Conservation (phyloP, 805 yeast species). For the Zygoascus bituminiphila region DNA sequence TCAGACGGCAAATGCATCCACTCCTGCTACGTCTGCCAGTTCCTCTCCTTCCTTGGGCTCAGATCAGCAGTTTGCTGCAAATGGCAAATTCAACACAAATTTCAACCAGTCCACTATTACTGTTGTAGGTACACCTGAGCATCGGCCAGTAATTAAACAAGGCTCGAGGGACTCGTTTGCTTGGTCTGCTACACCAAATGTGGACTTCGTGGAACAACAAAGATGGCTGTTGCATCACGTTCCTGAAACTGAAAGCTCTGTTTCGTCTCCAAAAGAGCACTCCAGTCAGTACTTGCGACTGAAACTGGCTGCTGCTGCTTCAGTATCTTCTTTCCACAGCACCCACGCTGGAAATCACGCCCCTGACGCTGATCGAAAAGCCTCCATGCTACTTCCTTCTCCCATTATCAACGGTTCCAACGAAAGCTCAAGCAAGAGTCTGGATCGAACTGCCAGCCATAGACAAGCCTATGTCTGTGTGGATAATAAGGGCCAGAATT, state of each 20-base stretch:
- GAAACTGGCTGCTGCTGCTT: not conserved
- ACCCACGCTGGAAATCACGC: not conserved
- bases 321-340: not conserved
- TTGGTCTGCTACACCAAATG: slow-evolving; percentile 16
- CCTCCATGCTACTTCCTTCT: slow-evolving; percentile 7
- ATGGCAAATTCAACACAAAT: not conserved
- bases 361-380: slow-evolving; percentile 2
- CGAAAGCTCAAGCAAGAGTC: not conserved
- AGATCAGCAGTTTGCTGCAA: not conserved
- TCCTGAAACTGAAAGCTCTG: not conserved
- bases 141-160: slow-evolving; percentile 6
- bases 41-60: not conserved
- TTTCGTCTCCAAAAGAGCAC: not conserved
- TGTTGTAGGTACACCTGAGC: not conserved
- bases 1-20: not conserved
- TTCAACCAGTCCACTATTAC: not conserved
- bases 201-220: slow-evolving; percentile 23
- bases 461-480: not conserved
- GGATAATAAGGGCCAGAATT: not conserved
- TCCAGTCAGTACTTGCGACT: not conserved
- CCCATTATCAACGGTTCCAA: slow-evolving; percentile 4
- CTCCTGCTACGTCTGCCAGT: slow-evolving; percentile 1
- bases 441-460: not conserved
- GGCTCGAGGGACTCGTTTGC: slow-evolving; percentile 18
- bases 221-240: slow-evolving; percentile 17